Conservation (phyloP, 1,284 basidiomycete genomes). For the Fomitopsis palustris region DNA sequence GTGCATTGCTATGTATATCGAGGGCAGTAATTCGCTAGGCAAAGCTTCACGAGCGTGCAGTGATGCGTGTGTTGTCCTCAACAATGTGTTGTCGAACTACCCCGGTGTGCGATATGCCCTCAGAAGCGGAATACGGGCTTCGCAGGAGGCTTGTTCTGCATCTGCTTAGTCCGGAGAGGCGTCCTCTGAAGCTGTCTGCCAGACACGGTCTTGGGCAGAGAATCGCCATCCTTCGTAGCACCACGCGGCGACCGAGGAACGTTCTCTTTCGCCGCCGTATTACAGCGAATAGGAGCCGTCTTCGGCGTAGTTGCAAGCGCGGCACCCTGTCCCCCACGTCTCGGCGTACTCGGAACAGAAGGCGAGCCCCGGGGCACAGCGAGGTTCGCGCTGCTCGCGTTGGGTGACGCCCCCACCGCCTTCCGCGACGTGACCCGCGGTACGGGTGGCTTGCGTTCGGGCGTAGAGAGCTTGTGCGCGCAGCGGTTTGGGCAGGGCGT, state of each 20-base stretch:
- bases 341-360: background rate
- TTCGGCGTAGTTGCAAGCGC: background rate
- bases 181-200: background rate
- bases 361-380: background rate
- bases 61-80: too few species aligned
- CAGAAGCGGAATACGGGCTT: background rate
- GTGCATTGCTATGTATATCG: too few species aligned
- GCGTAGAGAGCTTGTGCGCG: background rate
- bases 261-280: background rate
- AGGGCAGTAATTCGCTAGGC: too few species aligned
- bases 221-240: background rate
- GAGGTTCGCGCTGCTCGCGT: background rate
- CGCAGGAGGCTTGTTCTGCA: background rate
- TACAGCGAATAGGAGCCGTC: background rate
- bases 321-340: background rate
- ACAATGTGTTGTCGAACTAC: too few species aligned
- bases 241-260: background rate
- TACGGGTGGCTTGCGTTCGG: background rate
- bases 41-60: too few species aligned
- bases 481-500: background rate
- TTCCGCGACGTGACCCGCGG: background rate
- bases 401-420: background rate
- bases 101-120: background rate
- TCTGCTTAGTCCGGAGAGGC: background rate
- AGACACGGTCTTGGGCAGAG: background rate